phyloP scores from a whole-genome alignment of 2,329 filamentous ascomycete species.

The Parafenestella ontariensis region DNA sequence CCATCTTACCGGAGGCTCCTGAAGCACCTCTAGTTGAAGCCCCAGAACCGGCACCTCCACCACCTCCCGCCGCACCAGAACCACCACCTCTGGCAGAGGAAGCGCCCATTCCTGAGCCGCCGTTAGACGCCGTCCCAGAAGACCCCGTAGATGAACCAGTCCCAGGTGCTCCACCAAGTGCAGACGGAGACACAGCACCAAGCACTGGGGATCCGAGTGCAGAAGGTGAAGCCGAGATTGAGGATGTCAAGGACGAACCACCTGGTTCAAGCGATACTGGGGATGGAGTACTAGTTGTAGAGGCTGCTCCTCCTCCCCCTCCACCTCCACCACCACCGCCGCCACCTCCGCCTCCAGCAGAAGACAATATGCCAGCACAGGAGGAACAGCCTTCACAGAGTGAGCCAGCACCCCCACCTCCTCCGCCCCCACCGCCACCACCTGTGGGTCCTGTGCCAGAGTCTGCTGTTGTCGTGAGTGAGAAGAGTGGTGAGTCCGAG shows the following conservation, averaged over 20 bases:
- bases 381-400: slow-evolving; percentile 4
- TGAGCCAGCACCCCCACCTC: slow-evolving; percentile 18
- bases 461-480: slow-evolving; percentile 25
- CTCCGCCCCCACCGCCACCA: slow-evolving; percentile 8
- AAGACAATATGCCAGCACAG: slow-evolving; percentile 10
- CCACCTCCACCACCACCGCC: slow-evolving; percentile 7
- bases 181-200: slow-evolving; percentile 5
- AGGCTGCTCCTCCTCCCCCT: slow-evolving; percentile 6
- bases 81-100: slow-evolving; percentile 2
- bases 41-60: too few species aligned
- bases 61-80: slow-evolving; percentile 12
- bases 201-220: slow-evolving; percentile 14
- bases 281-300: slow-evolving; percentile 6
- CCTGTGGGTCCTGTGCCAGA: slow-evolving; percentile 12
- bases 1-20: slow-evolving; percentile 23
- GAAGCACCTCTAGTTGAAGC: too few species aligned
- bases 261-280: slow-evolving; percentile 15
- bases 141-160: slow-evolving; percentile 3
- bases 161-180: slow-evolving; percentile 1
- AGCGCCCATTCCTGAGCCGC: slow-evolving; percentile 5
- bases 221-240: slow-evolving; percentile 19
- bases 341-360: slow-evolving; percentile 6
- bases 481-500: slow-evolving; percentile 49
- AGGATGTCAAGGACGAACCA: slow-evolving; percentile 37
- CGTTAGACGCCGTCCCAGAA: slow-evolving; percentile 10